Conservation (phyloP, 306 rosid species). For the Prosopis cineraria region DNA sequence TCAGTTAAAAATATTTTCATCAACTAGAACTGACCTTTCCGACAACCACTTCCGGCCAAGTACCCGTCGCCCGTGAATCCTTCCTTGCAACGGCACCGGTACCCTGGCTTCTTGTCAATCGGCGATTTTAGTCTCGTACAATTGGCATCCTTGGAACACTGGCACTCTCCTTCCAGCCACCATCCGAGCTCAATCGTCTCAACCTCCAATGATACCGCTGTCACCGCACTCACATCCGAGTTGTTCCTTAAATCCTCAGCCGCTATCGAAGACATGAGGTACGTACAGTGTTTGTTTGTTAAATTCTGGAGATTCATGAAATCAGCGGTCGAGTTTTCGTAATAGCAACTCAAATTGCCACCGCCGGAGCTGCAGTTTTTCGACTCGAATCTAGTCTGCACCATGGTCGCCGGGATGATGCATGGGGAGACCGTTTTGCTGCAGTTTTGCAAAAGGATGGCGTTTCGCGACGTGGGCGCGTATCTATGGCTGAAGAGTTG, state of each 20-base stretch:
- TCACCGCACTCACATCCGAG: not conserved
- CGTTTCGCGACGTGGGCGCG: constrained; percentile 79
- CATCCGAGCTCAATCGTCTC: constrained; percentile 71
- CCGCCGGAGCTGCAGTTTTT: constrained; percentile 42
- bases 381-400: constrained; percentile 53
- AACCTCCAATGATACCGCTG: constrained; percentile 61
- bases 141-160: constrained; percentile 54
- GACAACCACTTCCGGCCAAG: constrained; percentile 70
- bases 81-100: constrained; percentile 58
- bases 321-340: constrained; percentile 24
- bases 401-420: constrained; percentile 53
- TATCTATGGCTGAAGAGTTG: constrained; percentile 56
- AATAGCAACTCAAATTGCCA: constrained; percentile 64
- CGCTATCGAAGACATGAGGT: constrained; percentile 65
- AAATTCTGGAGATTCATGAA: constrained; percentile 42
- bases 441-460: constrained; percentile 66
- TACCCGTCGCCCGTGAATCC: constrained; percentile 80
- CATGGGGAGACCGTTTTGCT: constrained; percentile 37
- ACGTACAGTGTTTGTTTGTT: constrained; percentile 35
- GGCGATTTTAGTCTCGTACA: constrained; percentile 49
- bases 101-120: constrained; percentile 31
- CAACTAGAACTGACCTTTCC: constrained; percentile 65
- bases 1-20: not conserved
- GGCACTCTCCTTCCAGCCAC: constrained; percentile 79
- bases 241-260: constrained; percentile 37